phyloP scores from a whole-genome alignment of 169 alveolate species.

The Sarcocystis neurona region DNA sequence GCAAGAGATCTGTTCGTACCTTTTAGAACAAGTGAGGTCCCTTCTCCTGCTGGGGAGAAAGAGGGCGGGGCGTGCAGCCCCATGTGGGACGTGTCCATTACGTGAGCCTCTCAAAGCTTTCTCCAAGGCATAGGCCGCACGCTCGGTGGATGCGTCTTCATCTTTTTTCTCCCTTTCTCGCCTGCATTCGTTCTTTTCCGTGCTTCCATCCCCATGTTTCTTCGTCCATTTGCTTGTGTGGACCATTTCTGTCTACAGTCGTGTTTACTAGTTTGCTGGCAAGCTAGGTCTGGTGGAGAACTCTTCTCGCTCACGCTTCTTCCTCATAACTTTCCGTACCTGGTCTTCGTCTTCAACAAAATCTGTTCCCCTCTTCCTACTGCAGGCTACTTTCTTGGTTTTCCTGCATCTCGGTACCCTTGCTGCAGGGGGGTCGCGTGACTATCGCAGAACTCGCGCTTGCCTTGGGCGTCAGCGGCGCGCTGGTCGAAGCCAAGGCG shows the following conservation, averaged over 20 bases:
- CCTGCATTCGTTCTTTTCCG: too few relatives aligned
- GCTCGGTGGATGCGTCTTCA: too few relatives aligned
- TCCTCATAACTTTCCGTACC: neutral
- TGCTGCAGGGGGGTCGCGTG: slow-evolving; percentile 31
- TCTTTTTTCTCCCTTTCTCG: too few relatives aligned
- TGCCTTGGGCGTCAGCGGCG: slow-evolving; percentile 3
- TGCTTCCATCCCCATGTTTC: too few relatives aligned
- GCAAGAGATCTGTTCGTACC: slow-evolving; percentile 19
- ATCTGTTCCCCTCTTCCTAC: neutral
- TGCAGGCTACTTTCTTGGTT: neutral
- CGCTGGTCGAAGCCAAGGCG: neutral
- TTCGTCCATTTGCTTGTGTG: too few relatives aligned
- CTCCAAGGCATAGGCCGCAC: too few relatives aligned
- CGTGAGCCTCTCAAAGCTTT: too few relatives aligned
- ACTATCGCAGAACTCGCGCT: slow-evolving; percentile 4
- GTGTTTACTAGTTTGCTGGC: too few relatives aligned
- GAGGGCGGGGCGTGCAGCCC: too few relatives aligned
- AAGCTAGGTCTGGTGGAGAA: neutral
- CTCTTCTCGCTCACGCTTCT: neutral
- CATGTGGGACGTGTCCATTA: too few relatives aligned
- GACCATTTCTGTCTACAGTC: too few relatives aligned
- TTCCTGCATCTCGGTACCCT: neutral
- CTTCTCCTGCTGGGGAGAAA: too few relatives aligned
- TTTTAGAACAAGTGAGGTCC: neutral
- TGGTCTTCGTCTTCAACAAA: neutral